Base-by-base conservation (phyloP, 805 yeast genomes). In the Metschnikowia shivogae region DNA sequence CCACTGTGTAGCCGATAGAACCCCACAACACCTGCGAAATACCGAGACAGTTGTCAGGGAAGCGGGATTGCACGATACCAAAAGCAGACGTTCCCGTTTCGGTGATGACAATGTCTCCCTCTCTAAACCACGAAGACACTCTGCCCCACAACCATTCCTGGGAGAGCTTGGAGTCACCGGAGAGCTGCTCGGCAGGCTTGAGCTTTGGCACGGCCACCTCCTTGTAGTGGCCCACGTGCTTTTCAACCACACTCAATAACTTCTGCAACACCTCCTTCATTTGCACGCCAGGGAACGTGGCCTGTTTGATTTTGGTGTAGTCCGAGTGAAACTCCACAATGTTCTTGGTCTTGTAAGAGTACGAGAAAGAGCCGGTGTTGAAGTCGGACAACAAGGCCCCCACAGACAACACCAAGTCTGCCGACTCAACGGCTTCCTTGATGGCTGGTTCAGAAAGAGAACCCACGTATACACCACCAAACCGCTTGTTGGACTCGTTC, bases 301-400 rank as follows among this genome's bases (percentile, higher is more conserved):
- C 89, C 58, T 72, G 78, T 63, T 74, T 80, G 63, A 83, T 79
- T 70, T 82, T 82, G 62, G 81, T 79, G 72, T 80, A 74, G 68
- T 84, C 86, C 14, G 89, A 82, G 69, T 84, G 90, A 78, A 84
- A 82, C 70, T 84, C 90, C 53, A 84, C 78, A 59, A 84, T 77
- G 70, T 84, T 83, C 66, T 77, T 80, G 57, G 90, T 84, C 65
- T 80, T 76, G 73, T 82, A 82, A 46, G 83, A 76, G 70, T 84
- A 84, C 31, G 89, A 80, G 74, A 84, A 84, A 17, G 95, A 84
- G 62, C 95, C 95, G 40, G 96, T 87, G 77, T 87, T 87, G 80
- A 84, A 88, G 68, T 87, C 96, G 42, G 93, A 86, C 61, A 87
- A 72, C 62, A 87, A 70, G 42, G 89, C 90, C 66, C 96, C 96